Evolutionary conservation across 805 yeast species (phyloP), one percentile per base, ranked within the genome.

Genomic region (Saccharomycopsis guyanensis): DNA sequence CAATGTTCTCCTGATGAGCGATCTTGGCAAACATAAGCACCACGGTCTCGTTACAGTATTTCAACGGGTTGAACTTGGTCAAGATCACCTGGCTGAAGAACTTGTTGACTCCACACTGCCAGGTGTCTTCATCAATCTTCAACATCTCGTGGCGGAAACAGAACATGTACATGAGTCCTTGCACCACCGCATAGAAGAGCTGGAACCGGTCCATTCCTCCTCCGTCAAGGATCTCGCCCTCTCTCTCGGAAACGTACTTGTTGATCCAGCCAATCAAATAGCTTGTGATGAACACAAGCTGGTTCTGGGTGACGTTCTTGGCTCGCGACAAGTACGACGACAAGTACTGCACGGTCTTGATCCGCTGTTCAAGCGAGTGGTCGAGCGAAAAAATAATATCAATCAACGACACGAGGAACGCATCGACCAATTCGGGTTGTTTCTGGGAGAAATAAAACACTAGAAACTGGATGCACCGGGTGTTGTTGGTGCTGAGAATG

Each of bases 301-400:
- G 97, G 33, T 76, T 71, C 43, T 76, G 75, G 1, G 85, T 69
- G 24, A 91, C 68, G 36, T 76, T 75, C 53, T 79, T 78, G 8
- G 95, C 95, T 46, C 98, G 74, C 1, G 97, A 93, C 49, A 91
- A 77, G 58, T 80, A 91, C 2, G 96, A 86, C 1, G 96, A 81
- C 46, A 91, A 72, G 60, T 93, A 91, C 63, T 93, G 97, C 74
- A 89, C 75, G 2, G 96, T 84, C 66, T 89, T 89, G 54, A 87
- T 78, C 55, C 95, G 75, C 53, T 79, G 82, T 46, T 86, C 91
- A 32, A 79, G 66, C 22, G 78, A 73, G 60, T 84, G 88, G 38
- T 70, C 68, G 7, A 80, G 73, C 43, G 80, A 75, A 60, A 93
- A 82, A 2, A 95, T 86, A 34, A 83, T 75, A 58, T 91, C 97